Base-by-base conservation (phyloP, 108 stramenopile species). In the Cylindrotheca closterium region DNA sequence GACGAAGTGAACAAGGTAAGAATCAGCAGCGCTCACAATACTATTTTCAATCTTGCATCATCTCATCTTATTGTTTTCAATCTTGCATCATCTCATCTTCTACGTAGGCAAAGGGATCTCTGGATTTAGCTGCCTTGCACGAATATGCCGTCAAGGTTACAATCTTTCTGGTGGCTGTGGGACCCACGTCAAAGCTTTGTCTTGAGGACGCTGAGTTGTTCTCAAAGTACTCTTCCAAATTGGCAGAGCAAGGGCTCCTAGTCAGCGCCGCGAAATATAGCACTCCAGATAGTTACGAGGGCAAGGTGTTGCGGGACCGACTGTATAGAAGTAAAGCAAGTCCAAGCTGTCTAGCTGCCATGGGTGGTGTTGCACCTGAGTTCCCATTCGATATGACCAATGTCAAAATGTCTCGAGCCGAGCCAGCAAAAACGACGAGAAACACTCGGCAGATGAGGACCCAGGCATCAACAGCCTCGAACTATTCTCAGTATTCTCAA, bases 211-310 rank as follows among this genome's bases (percentile, higher is more conserved):
- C 81, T 1, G 66, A 77, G 29, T 68, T 92, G 26, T 97, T 96
- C 69, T 73, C 86, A 8, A 67, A 83, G 32, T 99, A 98, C 69
- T 92, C 96, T 15, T 76, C 79, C 32, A 66, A 83, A 26, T 78
- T 99, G 32, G 92, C 96, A n/a, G 78, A 89, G 55, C 96, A 98
- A 78, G 98, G 98, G 4, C 53, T 89, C 31, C 68, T 92, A n/a
- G 84, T 72, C 4, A 72, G 85, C 1, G 98, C 98, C 10, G 80
- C 92, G 23, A 96, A 94, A 58, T 96, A 92, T 58, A 61, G 79
- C 59, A 71, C 51, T 26, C 59, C 75, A n/a, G 65, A 81, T 55
- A 77, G 79, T 29, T 33, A 79, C 52, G 80, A 82, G 30, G 75
- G 81, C 69, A 81, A 74, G 53, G 67, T 86, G 37, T 67, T 94